Evolutionary conservation across 805 yeast genomes (phyloP).

Genomic region (Candida cerambycidarum): DNA sequence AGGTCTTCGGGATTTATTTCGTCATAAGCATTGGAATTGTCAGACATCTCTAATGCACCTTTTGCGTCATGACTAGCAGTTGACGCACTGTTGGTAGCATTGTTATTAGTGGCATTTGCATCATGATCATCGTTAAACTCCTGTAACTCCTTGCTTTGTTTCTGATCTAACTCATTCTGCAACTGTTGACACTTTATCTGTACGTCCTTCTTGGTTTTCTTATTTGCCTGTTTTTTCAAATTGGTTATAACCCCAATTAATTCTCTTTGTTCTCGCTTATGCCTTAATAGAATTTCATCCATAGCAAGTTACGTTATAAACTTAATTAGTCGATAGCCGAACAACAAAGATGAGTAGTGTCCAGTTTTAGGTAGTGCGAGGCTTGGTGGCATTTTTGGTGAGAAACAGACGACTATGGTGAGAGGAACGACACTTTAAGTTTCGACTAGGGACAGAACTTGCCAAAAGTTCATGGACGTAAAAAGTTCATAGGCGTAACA

Average conservation of each 20-base stretch:
- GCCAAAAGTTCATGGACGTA: too few relatives aligned
- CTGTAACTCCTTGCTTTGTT: conserved; percentile 55
- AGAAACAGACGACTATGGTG: not conserved
- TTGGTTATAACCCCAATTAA: conserved; percentile 67
- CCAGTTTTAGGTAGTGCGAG: conserved; percentile 1
- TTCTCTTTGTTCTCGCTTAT: conserved; percentile 67
- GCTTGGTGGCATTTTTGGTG: too few relatives aligned
- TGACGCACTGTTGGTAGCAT: not conserved
- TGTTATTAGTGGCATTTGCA: not conserved
- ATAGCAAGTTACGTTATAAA: not conserved
- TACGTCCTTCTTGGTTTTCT: conserved; percentile 72
- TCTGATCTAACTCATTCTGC: conserved; percentile 53
- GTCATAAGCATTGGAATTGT: not conserved
- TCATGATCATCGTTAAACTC: conserved; percentile 11
- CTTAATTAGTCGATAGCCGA: conserved; percentile 4
- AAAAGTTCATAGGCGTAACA: too few relatives aligned
- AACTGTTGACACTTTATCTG: conserved; percentile 56
- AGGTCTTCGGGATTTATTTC: conserved; percentile 11
- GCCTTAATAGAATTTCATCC: conserved; percentile 27
- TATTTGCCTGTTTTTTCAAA: conserved; percentile 79
- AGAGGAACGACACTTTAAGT: too few relatives aligned
- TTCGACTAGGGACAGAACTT: too few relatives aligned
- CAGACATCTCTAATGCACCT: too few relatives aligned
- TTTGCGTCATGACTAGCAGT: not conserved
- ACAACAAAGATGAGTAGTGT: not conserved